A percentile compares a stretch with the other conserved stretches of the same genome.
These are phyloP conservation scores for Citrus sp. DNA, from an alignment of 345 rosid genomes.

Conservation along the genomic window DNA sequence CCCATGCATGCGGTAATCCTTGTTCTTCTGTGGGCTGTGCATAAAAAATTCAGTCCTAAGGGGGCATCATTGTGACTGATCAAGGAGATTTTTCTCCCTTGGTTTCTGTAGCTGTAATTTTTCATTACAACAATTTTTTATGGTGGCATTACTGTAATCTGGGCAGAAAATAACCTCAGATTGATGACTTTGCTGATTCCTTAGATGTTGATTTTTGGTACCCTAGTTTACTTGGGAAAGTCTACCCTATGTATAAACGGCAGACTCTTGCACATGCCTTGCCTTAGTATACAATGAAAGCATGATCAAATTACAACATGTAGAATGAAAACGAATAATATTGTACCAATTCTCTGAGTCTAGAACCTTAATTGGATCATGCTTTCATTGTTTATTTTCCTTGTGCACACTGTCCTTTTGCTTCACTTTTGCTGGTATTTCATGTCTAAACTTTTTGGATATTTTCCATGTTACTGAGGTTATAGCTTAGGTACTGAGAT, in stretches of 20 bases:
- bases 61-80: background rate
- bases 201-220: background rate
- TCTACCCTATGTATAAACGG: background rate
- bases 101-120: background rate
- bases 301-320: no score
- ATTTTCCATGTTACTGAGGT: background rate
- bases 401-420: background rate
- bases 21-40: background rate
- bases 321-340: no score
- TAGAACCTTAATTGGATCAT: background rate
- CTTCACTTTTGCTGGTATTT: background rate
- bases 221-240: background rate
- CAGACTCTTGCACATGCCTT: background rate
- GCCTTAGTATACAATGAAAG: no score
- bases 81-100: background rate
- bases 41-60: background rate
- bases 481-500: background rate
- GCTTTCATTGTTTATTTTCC: background rate
- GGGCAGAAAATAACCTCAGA: background rate
- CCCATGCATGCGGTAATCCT: background rate
- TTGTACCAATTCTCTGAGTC: background rate
- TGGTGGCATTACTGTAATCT: background rate
- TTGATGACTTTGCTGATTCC: background rate
- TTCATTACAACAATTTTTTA: background rate
- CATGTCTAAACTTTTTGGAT: background rate